phyloP scores from a whole-genome alignment of 345 rosid species.

The Rhodamnia argentea region DNA sequence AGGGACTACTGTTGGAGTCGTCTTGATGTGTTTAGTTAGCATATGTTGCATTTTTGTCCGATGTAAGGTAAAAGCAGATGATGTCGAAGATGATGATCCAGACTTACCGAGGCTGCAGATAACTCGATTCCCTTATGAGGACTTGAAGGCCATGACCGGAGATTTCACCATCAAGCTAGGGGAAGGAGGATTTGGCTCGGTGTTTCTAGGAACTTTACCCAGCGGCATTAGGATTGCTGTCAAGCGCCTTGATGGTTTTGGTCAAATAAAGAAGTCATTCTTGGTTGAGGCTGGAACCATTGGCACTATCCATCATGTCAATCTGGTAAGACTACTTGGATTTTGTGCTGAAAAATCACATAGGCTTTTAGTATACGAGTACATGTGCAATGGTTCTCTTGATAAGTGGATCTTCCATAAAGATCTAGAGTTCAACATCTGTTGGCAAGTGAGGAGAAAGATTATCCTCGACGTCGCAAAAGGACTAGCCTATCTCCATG shows the following conservation, averaged over 20 bases:
- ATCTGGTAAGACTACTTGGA: background rate
- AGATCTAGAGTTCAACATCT: background rate
- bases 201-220: background rate
- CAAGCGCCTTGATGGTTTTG: background rate
- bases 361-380: background rate
- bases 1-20: background rate
- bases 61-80: background rate
- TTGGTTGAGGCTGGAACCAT: rapidly evolving
- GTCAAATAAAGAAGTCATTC: background rate
- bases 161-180: background rate
- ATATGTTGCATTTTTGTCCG: background rate
- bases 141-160: background rate
- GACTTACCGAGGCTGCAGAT: background rate
- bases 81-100: background rate
- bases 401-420: background rate
- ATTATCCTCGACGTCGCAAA: background rate
- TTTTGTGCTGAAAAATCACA: background rate
- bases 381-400: background rate
- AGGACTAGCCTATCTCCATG: background rate
- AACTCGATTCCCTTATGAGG: background rate
- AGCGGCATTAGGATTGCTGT: background rate
- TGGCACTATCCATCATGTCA: background rate
- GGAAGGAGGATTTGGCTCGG: background rate
- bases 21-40: background rate
- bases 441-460: background rate